Evolutionary conservation across 2,329 filamentous ascomycete species (phyloP), one percentile per base, ranked within the genome.

Genomic region (Cephalotrichum gorgonifer): DNA sequence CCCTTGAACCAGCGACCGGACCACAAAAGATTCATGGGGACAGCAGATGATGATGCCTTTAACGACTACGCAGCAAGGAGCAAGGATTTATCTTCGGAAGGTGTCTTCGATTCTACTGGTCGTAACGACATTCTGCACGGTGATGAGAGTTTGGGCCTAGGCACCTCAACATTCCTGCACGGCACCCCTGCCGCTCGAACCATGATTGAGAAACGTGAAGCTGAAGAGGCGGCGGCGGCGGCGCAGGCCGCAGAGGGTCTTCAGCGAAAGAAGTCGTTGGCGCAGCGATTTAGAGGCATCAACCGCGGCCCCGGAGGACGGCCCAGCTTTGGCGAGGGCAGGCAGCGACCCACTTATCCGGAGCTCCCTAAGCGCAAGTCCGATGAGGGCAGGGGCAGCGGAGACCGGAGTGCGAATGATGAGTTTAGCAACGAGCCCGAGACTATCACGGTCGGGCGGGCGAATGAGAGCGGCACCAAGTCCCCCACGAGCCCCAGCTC

Each of bases 91-190:
- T n/a, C 55, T 53, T 45, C 43, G 14, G 52, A 53, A 26, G 44
- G 48, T 27, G 69, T 83, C 3, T 87, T 89, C 58, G 86, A 93
- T 60, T 79, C 88, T 1, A 76, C 75, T 26, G 67, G 75, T 26
- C 78, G 81, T 50, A 75, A 81, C 43, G 81, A 87, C 50, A 78
- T 85, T 43, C 76, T 97, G 14, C 88, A 97, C 57, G 91, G 91
- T 17, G 81, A 90, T 49, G 83, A 94, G 66, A 84, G 81, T 3
- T 71, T 87, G 53, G 93, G 93, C 9, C 70, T 98, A 7, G 93
- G 93, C 48, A 95, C 90, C 2, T 95, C 89, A 30, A 98, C 93
- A 2, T 97, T 97, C 73, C 69, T 98, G 22, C 93, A 98, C 59
- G 93, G 93, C 31, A 86, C 93, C 1, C 91, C 93, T 14, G 93